Evolutionary conservation across 306 rosid species (phyloP), one percentile per base, ranked within the genome.

Genomic region (Pterocarpus macrocarpus): DNA sequence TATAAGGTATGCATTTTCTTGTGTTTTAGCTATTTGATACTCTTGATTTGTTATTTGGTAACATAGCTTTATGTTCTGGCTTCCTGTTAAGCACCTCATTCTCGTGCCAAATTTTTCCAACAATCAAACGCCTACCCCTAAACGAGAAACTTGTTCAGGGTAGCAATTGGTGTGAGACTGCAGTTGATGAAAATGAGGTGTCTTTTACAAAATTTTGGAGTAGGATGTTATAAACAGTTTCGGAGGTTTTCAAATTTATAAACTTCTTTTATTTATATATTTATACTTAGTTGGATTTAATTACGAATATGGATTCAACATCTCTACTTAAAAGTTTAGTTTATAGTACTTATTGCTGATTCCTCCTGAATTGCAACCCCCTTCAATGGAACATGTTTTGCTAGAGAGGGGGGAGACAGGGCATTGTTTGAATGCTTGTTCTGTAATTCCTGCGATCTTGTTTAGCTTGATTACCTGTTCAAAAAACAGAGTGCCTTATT

Each of bases 391-490:
- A 44, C 34, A 16, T 45, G 38, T 33, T 35, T 59, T 63, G 43
- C 74, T 8, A 49, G 47, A 15, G n/a, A 67, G 58, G 17, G 53
- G 38, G 66, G 63, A 28, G 33, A 14, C n/a, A 8, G 5, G 67
- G 45, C 1, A 7, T 16, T 11, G 77, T 9, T 47, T 61, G 66
- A 38, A 34, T 47, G 14, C 49, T 34, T 69, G 34, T 64, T 39
- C 68, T 64, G 38, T 64, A 5, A 53, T 81, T 67, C 52, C 8
- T 56, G 70, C 53, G 33, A 16, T 28, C 45, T 75, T 58, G 56
- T 81, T 9, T 75, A 15, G 57, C 52, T 81, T 36, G 64, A 38
- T 81, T 66, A 44, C 71, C 56, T 56, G 63, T 68, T 57, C 43
- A 43, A 12, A 53, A 49, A 77, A 56, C 69, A 17, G 74, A 83